Evolutionary conservation across 225 moss, liverwort and hornwort species (phyloP).

Genomic region (Neckera pumila): DNA sequence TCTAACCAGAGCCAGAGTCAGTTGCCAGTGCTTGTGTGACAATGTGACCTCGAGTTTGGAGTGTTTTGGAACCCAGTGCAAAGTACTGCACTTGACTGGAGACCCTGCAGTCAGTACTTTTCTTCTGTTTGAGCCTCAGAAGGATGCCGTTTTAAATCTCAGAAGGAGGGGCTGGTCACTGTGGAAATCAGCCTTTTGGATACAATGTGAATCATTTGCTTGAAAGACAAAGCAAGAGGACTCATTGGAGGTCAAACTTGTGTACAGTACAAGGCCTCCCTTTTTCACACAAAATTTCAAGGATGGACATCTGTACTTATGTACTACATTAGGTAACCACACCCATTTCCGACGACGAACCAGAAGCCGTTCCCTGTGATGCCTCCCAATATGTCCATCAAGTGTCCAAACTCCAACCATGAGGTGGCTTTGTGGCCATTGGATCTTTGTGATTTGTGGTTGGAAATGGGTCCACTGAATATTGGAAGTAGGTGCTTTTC

Average conservation of each 20-base stretch:
- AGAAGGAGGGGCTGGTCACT: background rate
- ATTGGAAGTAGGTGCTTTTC: no score
- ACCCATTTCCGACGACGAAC: no score
- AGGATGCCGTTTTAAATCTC: background rate
- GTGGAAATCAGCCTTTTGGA: background rate
- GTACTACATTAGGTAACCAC: no score
- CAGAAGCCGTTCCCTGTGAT: no score
- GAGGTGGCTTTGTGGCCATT: no score
- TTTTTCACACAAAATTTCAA: background rate
- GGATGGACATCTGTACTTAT: background rate
- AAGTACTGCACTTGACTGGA: background rate
- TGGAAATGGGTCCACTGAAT: no score
- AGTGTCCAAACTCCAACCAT: no score
- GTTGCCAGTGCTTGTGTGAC: background rate
- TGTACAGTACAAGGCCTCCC: background rate
- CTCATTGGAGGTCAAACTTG: background rate
- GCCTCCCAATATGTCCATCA: no score
- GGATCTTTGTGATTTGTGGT: no score
- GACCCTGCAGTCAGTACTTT: background rate
- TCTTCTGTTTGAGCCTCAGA: rapidly evolving
- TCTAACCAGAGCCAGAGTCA: background rate
- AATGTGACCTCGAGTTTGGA: background rate
- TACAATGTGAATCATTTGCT: background rate
- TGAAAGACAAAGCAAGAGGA: background rate
- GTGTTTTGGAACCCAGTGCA: background rate